phyloP scores from a whole-genome alignment of 1,284 basidiomycete genomes.

The Gastroboletus turbinatus region DNA sequence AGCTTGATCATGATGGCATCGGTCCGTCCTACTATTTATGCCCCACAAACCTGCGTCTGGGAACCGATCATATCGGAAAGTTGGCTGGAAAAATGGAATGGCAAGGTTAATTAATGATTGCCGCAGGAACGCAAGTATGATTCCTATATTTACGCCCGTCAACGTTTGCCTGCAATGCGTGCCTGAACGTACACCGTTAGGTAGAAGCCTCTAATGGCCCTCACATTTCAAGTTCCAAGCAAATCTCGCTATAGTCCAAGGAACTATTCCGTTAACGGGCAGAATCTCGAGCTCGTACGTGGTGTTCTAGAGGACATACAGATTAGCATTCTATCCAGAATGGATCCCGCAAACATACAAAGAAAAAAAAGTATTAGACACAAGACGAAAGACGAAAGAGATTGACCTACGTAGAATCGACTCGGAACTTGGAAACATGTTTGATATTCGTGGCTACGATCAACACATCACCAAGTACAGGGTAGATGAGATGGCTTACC shows the following conservation, averaged over 20 bases:
- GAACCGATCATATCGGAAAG: background rate
- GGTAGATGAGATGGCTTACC: background rate
- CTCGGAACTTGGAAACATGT: background rate
- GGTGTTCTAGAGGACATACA: background rate
- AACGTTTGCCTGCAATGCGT: background rate
- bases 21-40: too few species aligned
- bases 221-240: background rate
- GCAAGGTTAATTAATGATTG: background rate
- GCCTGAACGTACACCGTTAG: background rate
- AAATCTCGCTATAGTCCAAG: background rate
- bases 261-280: background rate
- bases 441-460: background rate
- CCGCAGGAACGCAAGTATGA: background rate
- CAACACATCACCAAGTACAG: background rate
- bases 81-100: background rate
- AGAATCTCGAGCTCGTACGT: background rate
- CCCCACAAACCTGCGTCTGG: background rate
- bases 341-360: background rate
- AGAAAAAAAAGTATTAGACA: background rate
- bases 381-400: background rate
- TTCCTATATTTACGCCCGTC: background rate
- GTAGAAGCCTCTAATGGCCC: too few species aligned
- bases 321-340: background rate
- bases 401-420: background rate
- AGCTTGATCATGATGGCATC: background rate